phyloP scores from a whole-genome alignment of 1,284 basidiomycete genomes.

The Cutaneotrichosporon cavernicola region DNA sequence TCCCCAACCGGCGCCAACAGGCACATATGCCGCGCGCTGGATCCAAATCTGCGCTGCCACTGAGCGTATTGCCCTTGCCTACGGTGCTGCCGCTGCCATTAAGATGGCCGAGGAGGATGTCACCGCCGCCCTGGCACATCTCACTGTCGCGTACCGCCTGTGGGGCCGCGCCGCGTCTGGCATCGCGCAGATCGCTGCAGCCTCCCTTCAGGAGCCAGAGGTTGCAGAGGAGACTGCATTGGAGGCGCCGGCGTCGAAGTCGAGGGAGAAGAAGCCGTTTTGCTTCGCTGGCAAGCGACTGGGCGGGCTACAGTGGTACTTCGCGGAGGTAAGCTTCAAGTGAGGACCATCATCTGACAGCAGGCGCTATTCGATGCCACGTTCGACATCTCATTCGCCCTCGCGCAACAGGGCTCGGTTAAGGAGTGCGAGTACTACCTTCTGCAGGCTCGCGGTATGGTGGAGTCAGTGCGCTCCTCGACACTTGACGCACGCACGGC shows the following conservation, averaged over 20 bases:
- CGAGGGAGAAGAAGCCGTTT: conserved; percentile 13
- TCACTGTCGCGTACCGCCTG: conserved; percentile 71
- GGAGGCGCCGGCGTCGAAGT: background rate
- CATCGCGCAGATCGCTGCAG: conserved; percentile 60
- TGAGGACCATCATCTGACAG: background rate
- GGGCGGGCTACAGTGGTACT: conserved; percentile 68
- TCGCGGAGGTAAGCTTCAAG: conserved; percentile 57
- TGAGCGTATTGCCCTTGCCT: conserved; percentile 69
- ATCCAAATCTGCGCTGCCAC: conserved; percentile 61
- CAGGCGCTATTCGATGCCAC: conserved; percentile 61
- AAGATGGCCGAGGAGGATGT: conserved; percentile 69
- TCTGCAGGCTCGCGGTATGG: conserved; percentile 68
- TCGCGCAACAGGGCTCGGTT: conserved; percentile 70
- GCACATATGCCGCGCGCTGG: conserved; percentile 61
- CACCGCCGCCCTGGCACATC: conserved; percentile 60
- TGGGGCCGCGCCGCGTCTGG: conserved; percentile 75
- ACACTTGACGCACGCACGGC: conserved; percentile 65
- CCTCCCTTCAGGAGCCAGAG: conserved; percentile 8
- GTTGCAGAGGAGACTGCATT: background rate
- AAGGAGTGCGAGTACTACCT: conserved; percentile 80
- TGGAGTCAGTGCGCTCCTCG: conserved; percentile 65
- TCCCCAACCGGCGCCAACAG: conserved; percentile 12
- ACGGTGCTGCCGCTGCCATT: conserved; percentile 65
- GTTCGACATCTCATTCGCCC: conserved; percentile 63
- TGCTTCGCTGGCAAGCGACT: conserved; percentile 47